Evolutionary conservation across 495 filamentous ascomycete species (phyloP), one percentile per base, ranked within the genome.

Genomic region (Penicillium odoratum): DNA sequence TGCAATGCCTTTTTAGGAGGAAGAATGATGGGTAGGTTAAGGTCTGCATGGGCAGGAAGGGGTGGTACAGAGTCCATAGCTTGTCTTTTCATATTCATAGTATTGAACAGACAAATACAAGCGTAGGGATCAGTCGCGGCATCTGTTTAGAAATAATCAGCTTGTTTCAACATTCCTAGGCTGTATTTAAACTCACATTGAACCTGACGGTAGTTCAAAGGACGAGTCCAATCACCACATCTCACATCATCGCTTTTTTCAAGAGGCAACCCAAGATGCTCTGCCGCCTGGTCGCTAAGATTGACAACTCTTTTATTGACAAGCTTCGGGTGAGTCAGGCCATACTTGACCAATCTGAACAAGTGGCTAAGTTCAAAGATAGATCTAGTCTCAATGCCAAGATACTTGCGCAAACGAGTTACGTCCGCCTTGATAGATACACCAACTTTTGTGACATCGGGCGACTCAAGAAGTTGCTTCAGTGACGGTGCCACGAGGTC

Each of bases 81-180:
- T 55, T 77, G 71, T 48, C 92, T 74, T 55, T 89, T 87, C 38
- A 80, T 68, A 63, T 96, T 83, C 58, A 96, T 78, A 3, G 76
- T 71, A 51, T 89, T 77, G 66, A 81, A 94, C 29, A 96, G 78
- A 64, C 88, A 85, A 16, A 93, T 60, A 31, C 85, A 85, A 51
- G 90, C 91, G 65, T 93, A 97, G 3, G 91, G 85, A 68, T 97
- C 92, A 1, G 85, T 83, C 15, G 91, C 91, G 7, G 91, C 90
- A 74, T 97, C 88, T 91, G 48, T 38, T 1, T 3, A 16, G 10
- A 26, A 15, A 34, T 29, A 13, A 13, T 62, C 26, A 63, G 61
- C 30, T 36, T 16, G 45, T 8, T 42, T 26, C 16, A 18, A 21
- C 34, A 31, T 36, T 34, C 28, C 28, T 15, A 42, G 36, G 33